Percentiles rank a stretch among this genome's conserved stretches.
phyloP scores from a whole-genome alignment of 2,329 filamentous ascomycete species.

The Aspergillus felis region DNA sequence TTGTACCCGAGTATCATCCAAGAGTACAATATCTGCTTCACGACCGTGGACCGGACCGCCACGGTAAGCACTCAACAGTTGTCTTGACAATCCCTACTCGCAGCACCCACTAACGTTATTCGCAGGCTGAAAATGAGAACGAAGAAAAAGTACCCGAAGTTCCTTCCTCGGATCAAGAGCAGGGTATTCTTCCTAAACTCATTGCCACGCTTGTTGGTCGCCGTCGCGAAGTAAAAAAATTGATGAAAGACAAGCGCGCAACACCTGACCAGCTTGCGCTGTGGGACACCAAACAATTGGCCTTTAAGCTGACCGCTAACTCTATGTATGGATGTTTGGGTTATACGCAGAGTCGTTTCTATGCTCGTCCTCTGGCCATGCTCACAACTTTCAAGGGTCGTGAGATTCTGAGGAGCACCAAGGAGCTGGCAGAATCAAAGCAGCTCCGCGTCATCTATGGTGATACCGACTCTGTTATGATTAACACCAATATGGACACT shows the following conservation, averaged over 20 bases:
- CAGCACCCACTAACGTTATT: conserved; percentile 16
- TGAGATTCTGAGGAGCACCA: conserved; percentile 94
- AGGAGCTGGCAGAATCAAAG: conserved; percentile 87
- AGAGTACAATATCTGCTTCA: conserved; percentile 99
- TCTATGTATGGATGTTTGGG: conserved; percentile 99
- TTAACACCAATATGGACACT: conserved; percentile 96
- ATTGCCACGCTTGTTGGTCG: conserved; percentile 89
- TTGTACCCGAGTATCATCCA: conserved; percentile 98
- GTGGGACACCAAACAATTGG: conserved; percentile 98
- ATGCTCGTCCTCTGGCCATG: conserved; percentile 88
- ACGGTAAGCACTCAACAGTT: conserved; percentile 52
- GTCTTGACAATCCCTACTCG: not conserved
- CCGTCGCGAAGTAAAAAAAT: conserved; percentile 84
- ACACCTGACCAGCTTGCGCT: conserved; percentile 82
- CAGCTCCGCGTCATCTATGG: conserved; percentile 95
- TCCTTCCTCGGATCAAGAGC: conserved; percentile 65
- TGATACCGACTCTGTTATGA: conserved; percentile 99
- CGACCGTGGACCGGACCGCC: conserved; percentile 77
- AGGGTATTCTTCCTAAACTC: conserved; percentile 82
- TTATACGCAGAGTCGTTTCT: conserved; percentile 95
- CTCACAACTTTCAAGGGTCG: conserved; percentile 96
- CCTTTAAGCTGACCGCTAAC: conserved; percentile 94
- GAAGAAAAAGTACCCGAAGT: conserved; percentile 89
- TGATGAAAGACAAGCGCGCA: conserved; percentile 93
- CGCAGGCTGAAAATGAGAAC: conserved; percentile 58